Percentiles rank a stretch among this genome's conserved stretches.
Conservation (phyloP, 192 early-diverging fungal genomes). For the Rhizophagus clarus region DNA sequence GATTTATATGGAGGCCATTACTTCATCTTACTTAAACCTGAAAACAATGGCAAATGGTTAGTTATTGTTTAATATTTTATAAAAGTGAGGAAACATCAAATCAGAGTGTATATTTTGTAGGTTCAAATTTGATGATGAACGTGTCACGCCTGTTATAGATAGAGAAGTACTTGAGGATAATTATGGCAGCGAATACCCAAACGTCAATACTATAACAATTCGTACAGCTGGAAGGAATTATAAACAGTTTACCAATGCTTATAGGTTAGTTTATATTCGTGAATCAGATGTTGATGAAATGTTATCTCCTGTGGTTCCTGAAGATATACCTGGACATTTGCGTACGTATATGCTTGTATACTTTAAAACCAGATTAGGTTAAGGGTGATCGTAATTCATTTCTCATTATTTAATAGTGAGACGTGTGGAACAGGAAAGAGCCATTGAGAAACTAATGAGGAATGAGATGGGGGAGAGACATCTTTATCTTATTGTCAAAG, state of each 20-base stretch:
- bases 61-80: not conserved
- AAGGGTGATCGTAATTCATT: too few relatives aligned
- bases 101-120: not conserved
- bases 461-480: constrained; percentile 75
- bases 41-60: constrained; percentile 85
- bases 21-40: constrained; percentile 85
- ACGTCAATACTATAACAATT: constrained; percentile 17
- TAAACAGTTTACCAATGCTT: constrained; percentile 73
- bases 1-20: constrained; percentile 95
- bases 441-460: constrained; percentile 53
- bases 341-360: constrained; percentile 31
- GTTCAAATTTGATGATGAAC: constrained; percentile 94
- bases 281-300: constrained; percentile 72
- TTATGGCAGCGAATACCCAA: constrained; percentile 79
- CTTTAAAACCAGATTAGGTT: not conserved
- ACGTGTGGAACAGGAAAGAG: constrained; percentile 68
- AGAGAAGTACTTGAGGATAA: constrained; percentile 93
- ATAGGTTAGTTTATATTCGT: constrained; percentile 98
- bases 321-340: constrained; percentile 85
- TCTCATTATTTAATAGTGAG: constrained; percentile 27
- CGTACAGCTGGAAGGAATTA: too few relatives aligned
- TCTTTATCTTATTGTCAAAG: constrained; percentile 63
- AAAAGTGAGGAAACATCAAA: too few relatives aligned
- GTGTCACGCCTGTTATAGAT: constrained; percentile 76
- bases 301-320: constrained; percentile 61